Conservation (phyloP, 352 stramenopile species). For the Elongisporangium undulatum region DNA sequence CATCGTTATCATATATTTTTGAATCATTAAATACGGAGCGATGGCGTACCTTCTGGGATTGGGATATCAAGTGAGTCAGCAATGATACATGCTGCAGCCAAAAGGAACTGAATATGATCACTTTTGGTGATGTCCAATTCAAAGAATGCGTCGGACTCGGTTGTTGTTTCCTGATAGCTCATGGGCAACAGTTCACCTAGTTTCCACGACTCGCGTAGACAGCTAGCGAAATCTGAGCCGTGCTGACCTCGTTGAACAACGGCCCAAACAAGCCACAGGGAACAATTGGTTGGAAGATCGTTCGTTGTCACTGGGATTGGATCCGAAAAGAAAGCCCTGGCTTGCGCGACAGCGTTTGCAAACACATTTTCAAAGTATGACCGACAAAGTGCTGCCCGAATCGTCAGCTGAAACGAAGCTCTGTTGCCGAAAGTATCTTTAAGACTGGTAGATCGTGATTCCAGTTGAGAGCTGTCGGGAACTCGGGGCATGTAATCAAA, state of each 20-base stretch:
- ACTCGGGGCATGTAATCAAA: conserved; percentile 16
- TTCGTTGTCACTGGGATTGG: not conserved
- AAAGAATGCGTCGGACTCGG: conserved; percentile 7
- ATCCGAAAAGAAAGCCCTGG: not conserved
- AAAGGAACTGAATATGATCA: conserved; percentile 21
- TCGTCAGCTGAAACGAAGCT: not conserved
- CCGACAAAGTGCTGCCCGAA: conserved; percentile 1
- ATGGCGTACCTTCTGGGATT: conserved; percentile 19
- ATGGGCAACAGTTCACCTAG: conserved; percentile 14
- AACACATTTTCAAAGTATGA: conserved; percentile 11
- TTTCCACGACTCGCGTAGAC: conserved; percentile 15
- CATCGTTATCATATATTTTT: not conserved
- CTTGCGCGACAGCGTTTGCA: not conserved
- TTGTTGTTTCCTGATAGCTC: not conserved
- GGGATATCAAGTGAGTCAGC: conserved; percentile 15
- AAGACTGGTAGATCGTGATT: not conserved
- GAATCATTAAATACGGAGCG: not conserved
- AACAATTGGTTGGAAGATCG: not conserved
- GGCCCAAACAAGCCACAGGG: conserved; percentile 12
- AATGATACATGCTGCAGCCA: conserved; percentile 24
- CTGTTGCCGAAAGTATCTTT: not conserved
- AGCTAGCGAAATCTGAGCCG: conserved; percentile 7
- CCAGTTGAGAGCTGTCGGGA: not conserved
- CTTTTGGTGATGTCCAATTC: conserved; percentile 10
- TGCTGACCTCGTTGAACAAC: conserved; percentile 13